Base-by-base conservation (phyloP, 2,329 filamentous ascomycete species). In the Fusarium albosuccineum region DNA sequence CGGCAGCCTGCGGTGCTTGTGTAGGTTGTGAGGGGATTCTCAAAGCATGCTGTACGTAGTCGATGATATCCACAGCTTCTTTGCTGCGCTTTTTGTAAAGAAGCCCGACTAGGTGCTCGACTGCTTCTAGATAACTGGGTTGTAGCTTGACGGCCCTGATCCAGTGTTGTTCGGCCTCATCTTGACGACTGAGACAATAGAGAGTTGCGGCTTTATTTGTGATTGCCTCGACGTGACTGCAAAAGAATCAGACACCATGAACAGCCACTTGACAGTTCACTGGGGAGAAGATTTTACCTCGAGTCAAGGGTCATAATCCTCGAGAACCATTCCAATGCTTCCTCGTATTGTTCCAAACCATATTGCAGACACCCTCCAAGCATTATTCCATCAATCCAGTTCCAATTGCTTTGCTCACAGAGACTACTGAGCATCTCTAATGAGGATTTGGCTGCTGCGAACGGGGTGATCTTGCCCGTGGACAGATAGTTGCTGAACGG, bases 341-440 rank as follows among this genome's bases (percentile, higher is more conserved):
- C 91, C 64, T 92, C 87, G 75, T 96, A 97, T 74, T 93, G 89
- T 64, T 93, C 93, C 13, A 98, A 81, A 8, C 92, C 94, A 80
- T 98, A 98, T 50, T 95, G 91, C 60, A 99, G 83, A 79, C 96
- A 98, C 3, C 96, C 96, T 39, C 92, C 93, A 7, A 98, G 83
- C 39, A 98, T 83, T 83, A 98, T 94, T 3, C 96, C 96, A 75
- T 98, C 95, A 54, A 94, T 87, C 96, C 96, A 99, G 71, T 89
- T 87, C 92, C 93, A 96, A 9, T 85, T 86, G 72, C 91, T 93
- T 76, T 95, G 91, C 72, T 92, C 89, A 75, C 93, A 97, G 7
- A 97, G 80, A 66, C 84, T 87, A 14, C 88, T 89, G 17, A 97
- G 83, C 72, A 93, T 87, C 37, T 92, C 87, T 17, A 97, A 79